Evolutionary conservation across 495 filamentous ascomycete species (phyloP).

Genomic region (Thermochaetoides thermophila): DNA sequence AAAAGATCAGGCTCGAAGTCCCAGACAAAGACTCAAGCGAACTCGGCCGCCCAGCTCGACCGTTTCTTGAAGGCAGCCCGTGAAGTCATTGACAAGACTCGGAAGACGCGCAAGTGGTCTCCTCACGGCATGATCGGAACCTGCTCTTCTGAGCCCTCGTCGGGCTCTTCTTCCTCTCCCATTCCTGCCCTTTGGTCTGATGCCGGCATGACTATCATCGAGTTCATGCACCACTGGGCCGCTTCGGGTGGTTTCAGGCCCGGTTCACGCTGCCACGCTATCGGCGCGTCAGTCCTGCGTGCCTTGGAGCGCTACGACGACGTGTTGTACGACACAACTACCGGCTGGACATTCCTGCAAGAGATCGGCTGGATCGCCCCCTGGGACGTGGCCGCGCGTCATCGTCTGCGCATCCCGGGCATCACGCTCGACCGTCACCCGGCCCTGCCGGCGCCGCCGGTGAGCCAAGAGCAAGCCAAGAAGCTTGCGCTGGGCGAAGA

Average conservation of each 20-base stretch:
- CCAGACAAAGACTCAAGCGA: not conserved
- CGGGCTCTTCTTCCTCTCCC: no score
- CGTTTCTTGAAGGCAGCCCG: constrained; percentile 52
- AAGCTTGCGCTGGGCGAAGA: constrained; percentile 15
- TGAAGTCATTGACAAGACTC: constrained; percentile 48
- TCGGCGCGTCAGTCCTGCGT: constrained; percentile 59
- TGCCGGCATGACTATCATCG: constrained; percentile 44
- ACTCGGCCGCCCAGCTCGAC: constrained; percentile 2
- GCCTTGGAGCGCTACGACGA: constrained; percentile 54
- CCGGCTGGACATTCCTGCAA: constrained; percentile 60
- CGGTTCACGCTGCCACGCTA: constrained; percentile 36
- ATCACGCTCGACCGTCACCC: constrained; percentile 28
- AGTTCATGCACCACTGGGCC: constrained; percentile 59
- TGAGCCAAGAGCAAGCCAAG: no score
- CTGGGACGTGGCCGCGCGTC: constrained; percentile 61
- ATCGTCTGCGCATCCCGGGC: constrained; percentile 43
- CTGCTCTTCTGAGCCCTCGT: constrained; percentile 11
- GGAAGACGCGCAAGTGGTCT: constrained; percentile 46
- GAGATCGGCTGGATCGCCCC: constrained; percentile 72
- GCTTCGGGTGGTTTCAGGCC: constrained; percentile 34
- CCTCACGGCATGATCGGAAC: constrained; percentile 37
- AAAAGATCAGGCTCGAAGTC: no score
- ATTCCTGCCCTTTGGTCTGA: no score
- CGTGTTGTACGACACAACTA: constrained; percentile 34
- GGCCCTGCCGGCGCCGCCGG: constrained; percentile 15